Conservation (phyloP, 2,329 filamentous ascomycete genomes). For the Mariannaea elegans region DNA sequence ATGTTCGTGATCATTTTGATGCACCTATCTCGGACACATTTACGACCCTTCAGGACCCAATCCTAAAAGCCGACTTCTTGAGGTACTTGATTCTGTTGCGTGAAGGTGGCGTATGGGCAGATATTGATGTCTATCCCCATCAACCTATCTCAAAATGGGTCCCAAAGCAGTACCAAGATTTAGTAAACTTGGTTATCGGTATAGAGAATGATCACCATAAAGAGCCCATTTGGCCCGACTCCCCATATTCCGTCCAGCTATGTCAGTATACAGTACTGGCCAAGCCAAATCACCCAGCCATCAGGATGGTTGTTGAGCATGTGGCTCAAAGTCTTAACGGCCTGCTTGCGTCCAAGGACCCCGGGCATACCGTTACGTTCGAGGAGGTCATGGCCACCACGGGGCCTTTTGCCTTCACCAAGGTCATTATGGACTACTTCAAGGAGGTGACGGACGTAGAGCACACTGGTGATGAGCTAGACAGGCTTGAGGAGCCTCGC, state of each 20-base stretch:
- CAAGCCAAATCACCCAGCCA: constrained; percentile 76
- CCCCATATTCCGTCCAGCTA: constrained; percentile 76
- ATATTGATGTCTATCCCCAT: constrained; percentile 73
- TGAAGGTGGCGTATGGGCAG: constrained; percentile 75
- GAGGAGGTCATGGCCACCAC: constrained; percentile 45
- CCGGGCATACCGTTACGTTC: constrained; percentile 30
- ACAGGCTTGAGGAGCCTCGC: constrained; percentile 38
- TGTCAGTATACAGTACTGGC: constrained; percentile 79
- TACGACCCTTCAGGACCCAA: constrained; percentile 56
- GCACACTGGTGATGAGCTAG: constrained; percentile 43
- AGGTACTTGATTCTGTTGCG: constrained; percentile 70
- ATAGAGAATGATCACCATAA: constrained; percentile 70
- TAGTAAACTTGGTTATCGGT: constrained; percentile 72
- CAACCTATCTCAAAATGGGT: constrained; percentile 74
- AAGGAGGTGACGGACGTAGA: constrained; percentile 33
- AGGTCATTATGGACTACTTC: constrained; percentile 44
- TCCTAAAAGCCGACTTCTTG: constrained; percentile 69
- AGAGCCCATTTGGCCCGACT: constrained; percentile 58
- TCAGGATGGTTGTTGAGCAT: constrained; percentile 71
- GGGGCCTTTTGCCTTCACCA: constrained; percentile 44
- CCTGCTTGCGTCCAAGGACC: constrained; percentile 30
- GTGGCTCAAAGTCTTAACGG: constrained; percentile 57
- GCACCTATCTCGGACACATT: constrained; percentile 61
- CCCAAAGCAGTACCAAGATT: constrained; percentile 57
- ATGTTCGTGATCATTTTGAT: constrained; percentile 72